A percentile compares a stretch with the other conserved stretches of the same genome.
phyloP scores from a whole-genome alignment of 345 rosid genomes.

The Hirschfeldia incana region DNA sequence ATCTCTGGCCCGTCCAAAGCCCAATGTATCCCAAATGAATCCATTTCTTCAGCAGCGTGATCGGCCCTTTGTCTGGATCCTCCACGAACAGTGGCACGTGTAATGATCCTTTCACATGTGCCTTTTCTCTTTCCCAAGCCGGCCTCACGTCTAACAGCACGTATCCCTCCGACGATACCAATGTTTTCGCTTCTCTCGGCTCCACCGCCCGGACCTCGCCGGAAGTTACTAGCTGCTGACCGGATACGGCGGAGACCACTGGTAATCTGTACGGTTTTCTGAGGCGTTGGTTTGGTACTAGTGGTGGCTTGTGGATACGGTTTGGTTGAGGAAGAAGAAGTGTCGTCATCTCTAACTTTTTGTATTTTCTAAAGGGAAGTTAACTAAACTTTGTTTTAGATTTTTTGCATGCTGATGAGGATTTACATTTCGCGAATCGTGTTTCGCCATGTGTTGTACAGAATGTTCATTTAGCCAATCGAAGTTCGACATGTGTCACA shows the following conservation, averaged over 20 bases:
- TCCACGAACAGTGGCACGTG: slow-evolving; percentile 78
- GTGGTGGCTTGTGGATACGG: slow-evolving; percentile 31
- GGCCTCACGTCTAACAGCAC: slow-evolving; percentile 75
- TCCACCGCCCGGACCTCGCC: slow-evolving; percentile 59
- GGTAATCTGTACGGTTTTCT: slow-evolving; percentile 9
- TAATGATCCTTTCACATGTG: slow-evolving; percentile 68
- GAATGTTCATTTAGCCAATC: slow-evolving; percentile 6
- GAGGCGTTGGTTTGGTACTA: slow-evolving; percentile 5
- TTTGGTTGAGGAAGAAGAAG: slow-evolving; percentile 31
- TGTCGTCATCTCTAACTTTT: slow-evolving; percentile 35
- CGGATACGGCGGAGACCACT: slow-evolving; percentile 29
- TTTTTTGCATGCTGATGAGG: slow-evolving; percentile 7
- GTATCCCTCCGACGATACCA: slow-evolving; percentile 56
- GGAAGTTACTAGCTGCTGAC: slow-evolving; percentile 57
- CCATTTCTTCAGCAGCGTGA: slow-evolving; percentile 90
- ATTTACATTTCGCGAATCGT: neutral
- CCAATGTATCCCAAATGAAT: slow-evolving; percentile 91
- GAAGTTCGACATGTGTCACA: slow-evolving; percentile 12
- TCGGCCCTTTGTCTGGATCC: slow-evolving; percentile 62
- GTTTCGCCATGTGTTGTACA: neutral
- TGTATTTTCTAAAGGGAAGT: neutral
- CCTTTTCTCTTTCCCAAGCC: slow-evolving; percentile 77
- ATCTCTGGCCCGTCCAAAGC: slow-evolving; percentile 90
- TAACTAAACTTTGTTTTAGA: neutral
- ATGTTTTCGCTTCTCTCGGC: slow-evolving; percentile 58